Evolutionary conservation across 768 basidiomycete species (phyloP).

Genomic region (Suillus clintonianus): DNA sequence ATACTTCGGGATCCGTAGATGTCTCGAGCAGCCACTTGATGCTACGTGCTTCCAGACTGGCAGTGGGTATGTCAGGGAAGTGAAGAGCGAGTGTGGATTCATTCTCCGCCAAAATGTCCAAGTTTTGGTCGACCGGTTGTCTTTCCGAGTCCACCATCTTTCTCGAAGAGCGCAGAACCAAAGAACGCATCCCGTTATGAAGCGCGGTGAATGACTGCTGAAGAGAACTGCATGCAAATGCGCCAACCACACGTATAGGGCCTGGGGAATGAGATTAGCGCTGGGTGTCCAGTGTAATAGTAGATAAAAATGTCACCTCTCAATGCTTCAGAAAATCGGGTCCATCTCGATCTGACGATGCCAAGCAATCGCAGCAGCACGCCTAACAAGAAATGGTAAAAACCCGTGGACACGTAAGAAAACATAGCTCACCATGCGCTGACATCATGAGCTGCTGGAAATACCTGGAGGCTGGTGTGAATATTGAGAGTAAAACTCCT

Average conservation of each 20-base stretch:
- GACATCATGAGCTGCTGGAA: too few species aligned
- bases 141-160: neutral
- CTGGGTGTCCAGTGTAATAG: too few species aligned
- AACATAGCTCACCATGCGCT: neutral
- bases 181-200: neutral
- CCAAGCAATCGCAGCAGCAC: neutral
- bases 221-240: neutral
- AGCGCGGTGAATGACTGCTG: neutral
- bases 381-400: neutral
- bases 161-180: neutral
- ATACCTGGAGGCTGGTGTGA: neutral
- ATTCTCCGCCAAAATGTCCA: neutral
- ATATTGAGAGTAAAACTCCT: too few species aligned
- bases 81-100: neutral
- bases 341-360: neutral
- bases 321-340: neutral
- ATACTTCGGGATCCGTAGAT: too few species aligned
- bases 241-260: neutral
- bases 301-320: neutral
- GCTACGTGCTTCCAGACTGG: neutral
- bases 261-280: neutral
- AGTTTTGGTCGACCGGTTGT: neutral
- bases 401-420: neutral
- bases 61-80: neutral
- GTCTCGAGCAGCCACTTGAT: too few species aligned